A percentile compares a stretch with the other conserved stretches of the same genome.
phyloP scores from a whole-genome alignment of 148 eudicot species.

The Beta vulgaris region DNA sequence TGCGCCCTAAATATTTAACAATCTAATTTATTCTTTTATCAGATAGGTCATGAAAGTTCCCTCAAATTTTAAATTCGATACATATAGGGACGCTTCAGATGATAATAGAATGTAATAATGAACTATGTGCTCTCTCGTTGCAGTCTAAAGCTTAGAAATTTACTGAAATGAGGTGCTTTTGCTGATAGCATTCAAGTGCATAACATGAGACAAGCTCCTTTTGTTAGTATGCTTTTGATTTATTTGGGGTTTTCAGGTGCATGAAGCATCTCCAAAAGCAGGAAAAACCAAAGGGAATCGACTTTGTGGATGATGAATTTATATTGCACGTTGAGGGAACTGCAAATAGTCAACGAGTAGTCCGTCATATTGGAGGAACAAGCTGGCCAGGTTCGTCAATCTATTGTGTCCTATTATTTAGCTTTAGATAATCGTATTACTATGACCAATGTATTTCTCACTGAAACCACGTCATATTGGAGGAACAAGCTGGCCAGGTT shows the following conservation, averaged over 20 bases:
- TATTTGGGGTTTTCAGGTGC: constrained; percentile 43
- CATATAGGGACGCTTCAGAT: too few relatives aligned
- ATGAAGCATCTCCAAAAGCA: constrained; percentile 68
- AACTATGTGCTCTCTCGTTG: too few relatives aligned
- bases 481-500: too few relatives aligned
- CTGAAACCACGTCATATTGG: not conserved
- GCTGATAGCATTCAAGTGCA: not conserved
- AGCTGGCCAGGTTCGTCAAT: constrained; percentile 85
- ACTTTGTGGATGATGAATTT: constrained; percentile 75
- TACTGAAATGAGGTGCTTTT: too few relatives aligned
- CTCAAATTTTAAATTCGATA: too few relatives aligned
- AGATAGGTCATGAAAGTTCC: too few relatives aligned
- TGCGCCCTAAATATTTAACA: too few relatives aligned
- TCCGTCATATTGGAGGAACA: constrained; percentile 84
- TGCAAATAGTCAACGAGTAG: constrained; percentile 67
- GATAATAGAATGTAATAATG: too few relatives aligned
- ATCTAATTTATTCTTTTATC: too few relatives aligned
- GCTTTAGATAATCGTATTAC: not conserved
- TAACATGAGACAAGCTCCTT: not conserved
- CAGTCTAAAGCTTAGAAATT: too few relatives aligned
- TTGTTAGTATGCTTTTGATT: not conserved
- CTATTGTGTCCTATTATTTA: not conserved
- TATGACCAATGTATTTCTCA: not conserved
- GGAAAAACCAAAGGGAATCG: constrained; percentile 58
- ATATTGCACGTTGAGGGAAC: constrained; percentile 95